Base-by-base conservation (phyloP, 1,284 basidiomycete species). In the Athelia sp. region DNA sequence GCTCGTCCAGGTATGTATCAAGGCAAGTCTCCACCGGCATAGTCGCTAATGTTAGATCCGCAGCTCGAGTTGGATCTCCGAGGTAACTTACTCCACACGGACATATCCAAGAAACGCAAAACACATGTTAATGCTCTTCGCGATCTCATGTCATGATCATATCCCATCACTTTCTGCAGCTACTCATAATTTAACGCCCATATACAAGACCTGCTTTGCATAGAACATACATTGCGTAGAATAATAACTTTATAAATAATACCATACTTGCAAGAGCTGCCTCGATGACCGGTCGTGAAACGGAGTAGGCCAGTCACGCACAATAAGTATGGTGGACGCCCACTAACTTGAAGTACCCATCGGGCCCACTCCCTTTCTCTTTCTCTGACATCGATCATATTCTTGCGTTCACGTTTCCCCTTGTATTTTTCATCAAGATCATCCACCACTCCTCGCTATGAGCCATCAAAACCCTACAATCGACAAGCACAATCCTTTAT, bases 51-150 rank as follows among this genome's bases (percentile, higher is more conserved):
- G 26, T 10, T 4, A 44, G 17, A 11, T 52, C 47, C 34, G 21
- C 54, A 88, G 86, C 62, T 78, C 43, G 87, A 88, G 61, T 71
- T 74, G 11, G 90, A 94, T 26, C 70, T 95, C 35, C 78, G 87
- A 36, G 57, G 71, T n/a, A 72, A 70, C 2, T 70, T 94, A 51
- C 62, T 78, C 4, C 87, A 91, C 60, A 65, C 72, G 1, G 90
- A 93, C 50, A 75, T 95, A 45, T 69, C 81, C 18, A 78, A 75
- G 52, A 81, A 82, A 53, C 82, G 87, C 35, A 73, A 82, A 24
- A 65, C 70, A 6, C 90, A 87, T 58, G 74, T 80, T 21, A 64
- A 69, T 36, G 63, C 66, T 46, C 68, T 88, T 48, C 68, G 62
- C 45, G 65, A 73, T 52, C 63, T 81, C 47, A 64, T 73, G 42